Evolutionary conservation across 2,329 filamentous ascomycete genomes (phyloP), one percentile per base, ranked within the genome.

Genomic region (Fusarium longipes): DNA sequence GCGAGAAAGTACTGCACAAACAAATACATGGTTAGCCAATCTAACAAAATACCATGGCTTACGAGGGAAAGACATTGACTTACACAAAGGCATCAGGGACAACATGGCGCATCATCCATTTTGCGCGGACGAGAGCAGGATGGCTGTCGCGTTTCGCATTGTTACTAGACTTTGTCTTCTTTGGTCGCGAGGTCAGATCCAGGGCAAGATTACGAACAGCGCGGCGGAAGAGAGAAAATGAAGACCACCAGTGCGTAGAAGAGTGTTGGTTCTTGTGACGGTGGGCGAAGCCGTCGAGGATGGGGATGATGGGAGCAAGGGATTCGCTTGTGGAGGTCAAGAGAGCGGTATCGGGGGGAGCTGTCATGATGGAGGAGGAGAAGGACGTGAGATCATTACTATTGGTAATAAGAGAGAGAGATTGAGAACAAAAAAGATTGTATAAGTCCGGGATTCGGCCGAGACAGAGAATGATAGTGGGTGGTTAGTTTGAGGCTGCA

Each of bases 231-330:
- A 90, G 84, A 52, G 85, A 85, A 63, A 97, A 87, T 72, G 88
- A 87, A 17, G 80, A 76, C 88, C 92, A 98, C 95, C 95, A 99
- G 75, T 88, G 87, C 29, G 89, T 86, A 65, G 86, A 84, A 55
- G 89, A 89, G 78, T 98, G 95, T 80, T 98, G 95, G 81, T 97
- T 98, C 75, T 89, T 90, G 82, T 97, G 96, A 73, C 93, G 92
- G 76, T 93, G 89, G 78, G 90, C 87, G 72, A 96, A 87, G 68
- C 91, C 86, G 73, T 90, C 84, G 42, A 97, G 87, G 44, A 94
- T 79, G 48, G 85, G 76, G 27, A 81, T 70, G 27, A 83, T 74
- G 3, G 81, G 76, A 4, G 71, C 57, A 40, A 87, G 78, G 25
- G 74, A 68, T 45, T 69, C 62, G 51, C 72, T 64, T 39, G 73